A percentile compares a stretch with the other conserved stretches of the same genome.
Evolutionary conservation across 2,329 filamentous ascomycete genomes (phyloP).

Genomic region (Apiospora hydei): DNA sequence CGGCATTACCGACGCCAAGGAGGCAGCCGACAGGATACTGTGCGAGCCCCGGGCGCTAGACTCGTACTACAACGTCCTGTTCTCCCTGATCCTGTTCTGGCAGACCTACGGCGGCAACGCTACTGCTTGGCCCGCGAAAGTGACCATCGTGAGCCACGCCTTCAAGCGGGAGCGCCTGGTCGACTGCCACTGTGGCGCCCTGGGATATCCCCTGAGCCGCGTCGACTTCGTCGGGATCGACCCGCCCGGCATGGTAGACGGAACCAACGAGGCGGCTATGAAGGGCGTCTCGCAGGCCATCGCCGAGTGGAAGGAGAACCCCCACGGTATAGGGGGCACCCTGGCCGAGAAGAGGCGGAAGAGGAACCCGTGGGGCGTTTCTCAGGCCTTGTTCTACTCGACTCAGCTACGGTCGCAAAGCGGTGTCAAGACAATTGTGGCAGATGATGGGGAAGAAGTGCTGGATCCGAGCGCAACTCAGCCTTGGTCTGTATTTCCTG

Average conservation of each 20-base stretch:
- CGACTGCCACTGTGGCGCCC: conserved; percentile 67
- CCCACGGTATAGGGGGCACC: conserved; percentile 55
- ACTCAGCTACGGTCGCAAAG: conserved; percentile 45
- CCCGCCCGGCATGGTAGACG: conserved; percentile 57
- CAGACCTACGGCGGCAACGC: conserved; percentile 49
- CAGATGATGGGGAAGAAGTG: conserved; percentile 47
- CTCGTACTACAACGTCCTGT: conserved; percentile 85
- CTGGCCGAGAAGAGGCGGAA: conserved; percentile 56
- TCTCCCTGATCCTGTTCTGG: conserved; percentile 69
- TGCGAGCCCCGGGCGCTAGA: conserved; percentile 80
- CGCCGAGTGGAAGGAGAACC: conserved; percentile 59
- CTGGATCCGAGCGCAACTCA: conserved; percentile 48
- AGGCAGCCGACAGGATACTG: conserved; percentile 50
- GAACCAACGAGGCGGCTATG: conserved; percentile 47
- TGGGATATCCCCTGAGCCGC: conserved; percentile 58
- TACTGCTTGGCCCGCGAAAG: conserved; percentile 57
- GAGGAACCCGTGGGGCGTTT: conserved; percentile 57
- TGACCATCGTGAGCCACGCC: conserved; percentile 72
- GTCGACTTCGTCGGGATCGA: conserved; percentile 69
- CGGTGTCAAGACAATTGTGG: conserved; percentile 45
- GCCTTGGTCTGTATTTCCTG: conserved; percentile 46
- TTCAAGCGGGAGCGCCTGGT: conserved; percentile 73
- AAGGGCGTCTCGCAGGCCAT: conserved; percentile 52
- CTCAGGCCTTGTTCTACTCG: conserved; percentile 53
- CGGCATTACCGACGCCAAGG: conserved; percentile 39